Percentiles rank a stretch among this genome's conserved stretches.
Evolutionary conservation across 108 stramenopile genomes (phyloP).

Genomic region (Stephanodiscus triporus): DNA sequence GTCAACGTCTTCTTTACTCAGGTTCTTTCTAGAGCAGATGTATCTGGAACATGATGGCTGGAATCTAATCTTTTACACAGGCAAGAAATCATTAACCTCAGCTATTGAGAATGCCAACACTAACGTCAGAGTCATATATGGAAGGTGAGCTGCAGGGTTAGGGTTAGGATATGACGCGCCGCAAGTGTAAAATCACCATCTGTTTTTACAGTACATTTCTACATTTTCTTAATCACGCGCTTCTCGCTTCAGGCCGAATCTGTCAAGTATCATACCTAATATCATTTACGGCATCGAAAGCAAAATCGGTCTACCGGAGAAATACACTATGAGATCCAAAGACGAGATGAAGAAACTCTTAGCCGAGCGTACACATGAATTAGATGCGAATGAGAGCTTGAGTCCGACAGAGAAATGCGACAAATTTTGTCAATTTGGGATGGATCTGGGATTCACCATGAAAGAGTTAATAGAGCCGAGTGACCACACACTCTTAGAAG

Average conservation of each 20-base stretch:
- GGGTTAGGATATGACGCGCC: not conserved
- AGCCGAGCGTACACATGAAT: not conserved
- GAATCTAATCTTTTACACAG: conserved; percentile 58
- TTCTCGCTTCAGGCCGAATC: conserved; percentile 19
- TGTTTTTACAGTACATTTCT: no score
- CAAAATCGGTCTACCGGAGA: conserved; percentile 31
- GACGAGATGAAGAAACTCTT: conserved; percentile 18
- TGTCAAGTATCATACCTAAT: conserved; percentile 39
- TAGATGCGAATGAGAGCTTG: conserved; percentile 5
- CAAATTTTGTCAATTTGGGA: not conserved
- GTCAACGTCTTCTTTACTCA: not conserved
- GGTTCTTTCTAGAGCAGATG: conserved; percentile 44
- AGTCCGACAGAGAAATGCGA: conserved; percentile 9
- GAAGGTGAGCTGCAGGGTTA: conserved; percentile 9
- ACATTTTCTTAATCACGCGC: not conserved
- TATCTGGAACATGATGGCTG: conserved; percentile 51
- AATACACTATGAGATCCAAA: conserved; percentile 13
- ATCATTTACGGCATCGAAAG: conserved; percentile 50
- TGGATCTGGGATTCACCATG: conserved; percentile 8
- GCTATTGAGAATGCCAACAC: conserved; percentile 21
- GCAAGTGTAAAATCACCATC: no score
- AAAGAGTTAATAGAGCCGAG: conserved; percentile 4
- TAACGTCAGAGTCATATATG: conserved; percentile 43
- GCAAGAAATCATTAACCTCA: conserved; percentile 25
- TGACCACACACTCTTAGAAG: not conserved